Base-by-base conservation (phyloP, 2,329 filamentous ascomycete genomes). In the Alternaria ventricosa region DNA sequence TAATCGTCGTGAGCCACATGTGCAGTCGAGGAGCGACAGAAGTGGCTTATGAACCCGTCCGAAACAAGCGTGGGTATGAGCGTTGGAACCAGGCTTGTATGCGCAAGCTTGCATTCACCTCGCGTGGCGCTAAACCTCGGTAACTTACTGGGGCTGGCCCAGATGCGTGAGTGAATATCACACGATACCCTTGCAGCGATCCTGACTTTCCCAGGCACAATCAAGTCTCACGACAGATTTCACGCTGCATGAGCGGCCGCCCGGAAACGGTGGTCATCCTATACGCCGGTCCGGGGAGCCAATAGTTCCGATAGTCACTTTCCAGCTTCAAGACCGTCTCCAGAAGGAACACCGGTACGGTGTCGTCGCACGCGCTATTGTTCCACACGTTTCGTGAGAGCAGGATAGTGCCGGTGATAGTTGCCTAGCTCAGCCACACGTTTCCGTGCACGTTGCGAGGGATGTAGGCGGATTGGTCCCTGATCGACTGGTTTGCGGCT, bases 101-200 rank as follows among this genome's bases (percentile, higher is more conserved):
- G 47, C 55, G 43, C 41, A 45, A 28, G 33, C 30, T 33, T 45
- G 27, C 43, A 59, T 33, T 49, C 49, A 44, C 33, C 20, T 30
- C 11, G 36, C 36, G 36, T 28, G 30, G 47, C 36, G 41, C 57
- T 60, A 60, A 33, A 54, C 47, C 10, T 53, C 58, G 49, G 43
- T 28, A 46, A 41, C 49, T n/a, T n/a, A 30, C 49, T 28, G 11
- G 50, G 28, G 25, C 20, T 55, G 18, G 36, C 36, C 36, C n/a
- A 41, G 36, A 41, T 41, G 47, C 27, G 28, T 65, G 60, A 59
- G 51, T 59, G 51, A 61, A 57, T 59, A 20, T 23, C 27, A 15
- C 33, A 41, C 33, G 9, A 0, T 9, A 28, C 23, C 55, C 51
- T 36, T 28, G 50, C 22, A 59, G 59, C 59, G 49, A 65, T 62